Evolutionary conservation across 1,284 basidiomycete genomes (phyloP).

Genomic region (Cryptococcus sp.): DNA sequence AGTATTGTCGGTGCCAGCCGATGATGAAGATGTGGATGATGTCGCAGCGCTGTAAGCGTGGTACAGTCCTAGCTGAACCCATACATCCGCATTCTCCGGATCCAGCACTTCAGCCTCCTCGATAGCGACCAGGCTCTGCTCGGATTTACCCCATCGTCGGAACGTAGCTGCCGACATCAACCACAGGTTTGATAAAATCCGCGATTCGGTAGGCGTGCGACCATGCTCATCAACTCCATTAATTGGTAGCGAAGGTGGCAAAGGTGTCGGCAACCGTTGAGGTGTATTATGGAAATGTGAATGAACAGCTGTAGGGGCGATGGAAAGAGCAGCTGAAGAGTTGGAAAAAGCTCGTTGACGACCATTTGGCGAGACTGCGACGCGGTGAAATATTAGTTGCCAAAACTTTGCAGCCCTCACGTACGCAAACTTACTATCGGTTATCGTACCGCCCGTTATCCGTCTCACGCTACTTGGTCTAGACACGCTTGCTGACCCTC

Average conservation of each 20-base stretch:
- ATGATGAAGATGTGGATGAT: too few relatives aligned
- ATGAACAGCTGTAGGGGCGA: conserved; percentile 77
- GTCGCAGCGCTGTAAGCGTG: conserved; percentile 50
- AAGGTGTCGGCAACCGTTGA: conserved; percentile 21
- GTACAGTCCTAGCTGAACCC: conserved; percentile 89
- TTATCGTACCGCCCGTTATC: neutral
- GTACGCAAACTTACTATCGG: too few relatives aligned
- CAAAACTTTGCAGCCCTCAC: neutral
- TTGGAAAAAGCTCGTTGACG: conserved; percentile 28
- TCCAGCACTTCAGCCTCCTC: conserved; percentile 92
- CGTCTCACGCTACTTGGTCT: conserved; percentile 24
- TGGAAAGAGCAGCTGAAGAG: conserved; percentile 31
- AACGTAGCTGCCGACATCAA: conserved; percentile 92
- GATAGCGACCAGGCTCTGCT: conserved; percentile 85
- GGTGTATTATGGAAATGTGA: conserved; percentile 59
- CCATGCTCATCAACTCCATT: conserved; percentile 22
- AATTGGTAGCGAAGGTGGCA: conserved; percentile 5
- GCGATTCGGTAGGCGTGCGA: conserved; percentile 64
- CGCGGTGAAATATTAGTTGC: neutral
- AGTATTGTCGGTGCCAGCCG: neutral
- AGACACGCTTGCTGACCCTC: conserved; percentile 1
- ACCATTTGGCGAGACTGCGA: neutral
- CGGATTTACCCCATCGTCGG: conserved; percentile 80
- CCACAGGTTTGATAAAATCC: conserved; percentile 85
- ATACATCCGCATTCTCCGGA: conserved; percentile 82